Percentiles rank a stretch among this genome's conserved stretches.
phyloP scores from a whole-genome alignment of 805 yeast species.

The Saccharomycopsis capsularis region DNA sequence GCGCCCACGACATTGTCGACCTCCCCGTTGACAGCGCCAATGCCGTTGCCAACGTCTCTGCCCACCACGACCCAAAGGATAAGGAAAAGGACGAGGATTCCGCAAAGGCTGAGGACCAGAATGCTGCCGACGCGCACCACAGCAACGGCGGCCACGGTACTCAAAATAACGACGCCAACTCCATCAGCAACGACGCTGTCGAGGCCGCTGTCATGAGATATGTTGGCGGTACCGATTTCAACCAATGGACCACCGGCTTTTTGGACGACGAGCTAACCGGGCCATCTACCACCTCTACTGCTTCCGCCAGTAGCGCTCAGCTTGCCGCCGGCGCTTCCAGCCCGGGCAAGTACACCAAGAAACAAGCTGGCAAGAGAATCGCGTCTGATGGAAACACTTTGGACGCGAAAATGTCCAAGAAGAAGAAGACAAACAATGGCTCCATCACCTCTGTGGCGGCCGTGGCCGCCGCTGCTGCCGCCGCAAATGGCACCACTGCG shows the following conservation, averaged over 20 bases:
- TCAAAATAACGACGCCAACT: background rate
- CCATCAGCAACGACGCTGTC: slow-evolving; percentile 37
- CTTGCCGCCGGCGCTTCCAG: slow-evolving; percentile 2
- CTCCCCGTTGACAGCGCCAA: background rate
- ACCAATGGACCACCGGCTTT: slow-evolving; percentile 45
- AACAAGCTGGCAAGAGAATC: slow-evolving; percentile 3
- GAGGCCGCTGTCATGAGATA: slow-evolving; percentile 74
- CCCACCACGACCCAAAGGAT: background rate
- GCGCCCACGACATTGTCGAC: background rate
- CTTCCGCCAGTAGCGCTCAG: background rate
- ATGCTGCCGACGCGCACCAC: background rate
- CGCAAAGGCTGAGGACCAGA: background rate
- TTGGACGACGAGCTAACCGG: slow-evolving; percentile 34
- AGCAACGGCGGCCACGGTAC: background rate
- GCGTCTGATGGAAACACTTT: slow-evolving; percentile 22
- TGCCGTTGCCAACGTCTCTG: background rate
- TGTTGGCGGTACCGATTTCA: slow-evolving; percentile 49
- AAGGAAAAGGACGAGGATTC: background rate
- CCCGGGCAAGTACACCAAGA: background rate
- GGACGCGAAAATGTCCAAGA: slow-evolving; percentile 13
- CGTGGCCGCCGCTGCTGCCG: background rate
- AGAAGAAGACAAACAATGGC: slow-evolving; percentile 20
- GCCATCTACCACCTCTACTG: slow-evolving; percentile 13
- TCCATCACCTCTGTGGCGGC: background rate
- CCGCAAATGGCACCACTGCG: background rate